Percentiles rank a stretch among this genome's conserved stretches.
Conservation (phyloP, 2,329 filamentous ascomycete species). For the Epichloe hybrida region DNA sequence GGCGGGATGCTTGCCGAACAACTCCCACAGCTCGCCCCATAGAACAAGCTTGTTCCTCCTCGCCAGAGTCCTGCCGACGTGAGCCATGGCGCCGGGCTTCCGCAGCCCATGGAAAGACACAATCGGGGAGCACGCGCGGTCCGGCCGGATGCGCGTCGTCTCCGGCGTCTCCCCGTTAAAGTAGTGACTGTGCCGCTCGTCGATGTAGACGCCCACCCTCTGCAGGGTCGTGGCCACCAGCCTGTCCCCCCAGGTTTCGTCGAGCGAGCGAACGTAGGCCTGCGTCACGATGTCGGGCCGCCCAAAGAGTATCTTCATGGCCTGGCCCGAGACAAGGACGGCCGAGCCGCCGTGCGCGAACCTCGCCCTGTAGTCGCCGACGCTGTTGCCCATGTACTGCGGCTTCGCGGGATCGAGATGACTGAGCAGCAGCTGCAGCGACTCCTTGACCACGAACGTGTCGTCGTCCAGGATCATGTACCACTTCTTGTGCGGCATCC, state of each 20-base stretch:
- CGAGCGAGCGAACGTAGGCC: conserved; percentile 33
- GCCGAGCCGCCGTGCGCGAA: conserved; percentile 45
- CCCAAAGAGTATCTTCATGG: conserved; percentile 32
- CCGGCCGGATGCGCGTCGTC: conserved; percentile 33
- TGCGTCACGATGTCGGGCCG: conserved; percentile 27
- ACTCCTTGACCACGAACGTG: conserved; percentile 38
- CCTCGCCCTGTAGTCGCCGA: conserved; percentile 40
- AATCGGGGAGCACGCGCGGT: conserved; percentile 40
- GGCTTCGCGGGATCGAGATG: conserved; percentile 33
- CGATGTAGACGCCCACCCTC: conserved; percentile 39
- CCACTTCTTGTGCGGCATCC: conserved; percentile 42
- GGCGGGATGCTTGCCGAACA: conserved; percentile 30
- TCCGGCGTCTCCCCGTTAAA: conserved; percentile 42
- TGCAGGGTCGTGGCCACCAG: conserved; percentile 39
- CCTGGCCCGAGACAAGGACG: conserved; percentile 36
- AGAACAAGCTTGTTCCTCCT: conserved; percentile 26
- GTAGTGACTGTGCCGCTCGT: conserved; percentile 38
- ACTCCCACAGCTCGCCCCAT: conserved; percentile 37
- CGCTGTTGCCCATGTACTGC: conserved; percentile 42
- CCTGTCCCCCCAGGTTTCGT: conserved; percentile 40
- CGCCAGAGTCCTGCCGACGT: conserved; percentile 28
- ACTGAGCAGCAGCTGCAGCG: conserved; percentile 32
- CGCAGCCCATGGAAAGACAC: conserved; percentile 40
- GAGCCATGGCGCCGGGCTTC: conserved; percentile 29
- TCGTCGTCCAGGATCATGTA: conserved; percentile 46